A percentile compares a stretch with the other conserved stretches of the same genome.
These are phyloP conservation scores for Trypanosoma rangeli DNA, from an alignment of 208 protist species.

Conservation along the genomic window DNA sequence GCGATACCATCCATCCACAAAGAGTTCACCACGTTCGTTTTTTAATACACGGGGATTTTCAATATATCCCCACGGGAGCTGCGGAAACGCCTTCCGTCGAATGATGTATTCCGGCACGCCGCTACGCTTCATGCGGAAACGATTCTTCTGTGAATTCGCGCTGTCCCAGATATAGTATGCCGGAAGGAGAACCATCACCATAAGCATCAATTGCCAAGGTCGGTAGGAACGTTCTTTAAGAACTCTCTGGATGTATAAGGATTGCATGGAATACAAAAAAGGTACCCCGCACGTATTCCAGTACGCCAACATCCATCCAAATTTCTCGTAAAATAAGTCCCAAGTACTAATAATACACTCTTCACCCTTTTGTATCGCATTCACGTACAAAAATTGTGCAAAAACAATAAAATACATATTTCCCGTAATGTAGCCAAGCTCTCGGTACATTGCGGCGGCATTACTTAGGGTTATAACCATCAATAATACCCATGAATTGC, in stretches of 20 bases:
- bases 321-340: slow-evolving; percentile 97
- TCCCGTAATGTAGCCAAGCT: slow-evolving; percentile 74
- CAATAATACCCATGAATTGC: slow-evolving; percentile 94
- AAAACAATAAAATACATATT: slow-evolving; percentile 93
- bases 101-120: slow-evolving; percentile 76
- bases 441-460: slow-evolving; percentile 85
- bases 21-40: slow-evolving; percentile 82
- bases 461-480: slow-evolving; percentile 92
- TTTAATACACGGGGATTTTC: slow-evolving; percentile 90
- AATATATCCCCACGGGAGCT: slow-evolving; percentile 91
- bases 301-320: slow-evolving; percentile 94
- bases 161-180: slow-evolving; percentile 95
- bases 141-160: slow-evolving; percentile 94
- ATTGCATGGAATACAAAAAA: slow-evolving; percentile 94
- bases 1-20: slow-evolving; percentile 93
- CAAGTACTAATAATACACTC: slow-evolving; percentile 94
- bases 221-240: slow-evolving; percentile 61
- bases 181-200: slow-evolving; percentile 63
- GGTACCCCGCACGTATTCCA: slow-evolving; percentile 96
- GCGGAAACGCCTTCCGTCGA: slow-evolving; percentile 86
- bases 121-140: slow-evolving; percentile 88
- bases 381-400: slow-evolving; percentile 94
- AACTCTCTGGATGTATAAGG: slow-evolving; percentile 87
- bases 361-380: slow-evolving; percentile 94
- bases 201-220: slow-evolving; percentile 61